phyloP scores from a whole-genome alignment of 1,284 basidiomycete species.

The Leccinum ambiguum region DNA sequence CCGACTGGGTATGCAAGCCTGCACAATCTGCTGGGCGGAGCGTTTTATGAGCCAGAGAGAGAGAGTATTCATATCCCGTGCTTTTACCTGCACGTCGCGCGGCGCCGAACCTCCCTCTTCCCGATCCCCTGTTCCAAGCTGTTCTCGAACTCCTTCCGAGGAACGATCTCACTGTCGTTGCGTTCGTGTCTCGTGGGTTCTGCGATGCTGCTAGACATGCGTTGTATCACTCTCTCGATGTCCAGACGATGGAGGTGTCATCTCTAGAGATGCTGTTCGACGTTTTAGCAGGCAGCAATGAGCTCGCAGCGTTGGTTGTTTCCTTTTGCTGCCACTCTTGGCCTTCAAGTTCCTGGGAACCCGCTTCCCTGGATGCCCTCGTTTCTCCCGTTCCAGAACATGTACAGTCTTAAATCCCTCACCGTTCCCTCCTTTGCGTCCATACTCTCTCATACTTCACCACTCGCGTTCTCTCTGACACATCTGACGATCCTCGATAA shows the following conservation, averaged over 20 bases:
- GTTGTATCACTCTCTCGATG: constrained; percentile 26
- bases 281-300: constrained; percentile 19
- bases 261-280: constrained; percentile 19
- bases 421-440: constrained; percentile 28
- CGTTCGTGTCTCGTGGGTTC: constrained; percentile 24
- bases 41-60: constrained; percentile 7
- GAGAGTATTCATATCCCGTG: not conserved
- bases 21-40: constrained; percentile 22
- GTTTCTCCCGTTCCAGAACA: constrained; percentile 28
- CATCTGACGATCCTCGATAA: constrained; percentile 31
- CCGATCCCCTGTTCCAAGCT: constrained; percentile 21
- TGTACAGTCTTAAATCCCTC: constrained; percentile 29
- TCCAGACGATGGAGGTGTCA: constrained; percentile 15
- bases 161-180: constrained; percentile 20
- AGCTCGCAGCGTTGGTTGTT: constrained; percentile 28
- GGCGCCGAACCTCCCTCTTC: constrained; percentile 14
- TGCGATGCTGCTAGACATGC: constrained; percentile 22
- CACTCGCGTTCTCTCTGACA: constrained; percentile 25
- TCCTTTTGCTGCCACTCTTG: constrained; percentile 24
- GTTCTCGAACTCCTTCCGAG: constrained; percentile 25
- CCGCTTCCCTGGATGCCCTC: constrained; percentile 8
- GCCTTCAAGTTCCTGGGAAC: constrained; percentile 16
- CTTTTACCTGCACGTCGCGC: not conserved
- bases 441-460: constrained; percentile 22
- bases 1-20: constrained; percentile 17